Evolutionary conservation across 768 basidiomycete species (phyloP).

Genomic region (Gautieria morchelliformis): DNA sequence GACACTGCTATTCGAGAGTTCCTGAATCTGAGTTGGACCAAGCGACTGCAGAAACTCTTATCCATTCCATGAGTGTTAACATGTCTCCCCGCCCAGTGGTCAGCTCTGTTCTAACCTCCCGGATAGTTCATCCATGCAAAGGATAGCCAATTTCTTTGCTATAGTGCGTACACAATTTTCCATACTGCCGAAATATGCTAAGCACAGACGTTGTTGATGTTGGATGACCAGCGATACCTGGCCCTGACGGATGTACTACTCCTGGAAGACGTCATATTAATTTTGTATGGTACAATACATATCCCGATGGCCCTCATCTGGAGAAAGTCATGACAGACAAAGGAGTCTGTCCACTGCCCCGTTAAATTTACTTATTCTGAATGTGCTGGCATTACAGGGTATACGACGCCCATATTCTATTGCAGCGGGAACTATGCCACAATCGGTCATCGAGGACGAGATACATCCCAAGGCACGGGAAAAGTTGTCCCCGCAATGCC

Average conservation of each 20-base stretch:
- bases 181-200: neutral
- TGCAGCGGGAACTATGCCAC: constrained; percentile 3
- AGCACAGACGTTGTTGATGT: neutral
- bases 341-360: neutral
- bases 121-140: constrained; percentile 5
- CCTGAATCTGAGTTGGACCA: constrained; percentile 3
- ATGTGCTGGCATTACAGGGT: neutral
- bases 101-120: neutral
- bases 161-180: neutral
- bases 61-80: constrained; percentile 2
- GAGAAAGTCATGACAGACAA: constrained; percentile 8
- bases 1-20: neutral
- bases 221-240: constrained; percentile 4
- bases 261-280: constrained; percentile 2
- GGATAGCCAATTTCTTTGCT: constrained; percentile 8
- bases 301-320: constrained; percentile 2
- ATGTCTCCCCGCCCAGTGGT: neutral
- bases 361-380: neutral
- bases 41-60: neutral
- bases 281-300: constrained; percentile 9
- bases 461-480: constrained; percentile 4
- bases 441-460: constrained; percentile 6
- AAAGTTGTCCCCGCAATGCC: constrained; percentile 5
- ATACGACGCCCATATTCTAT: constrained; percentile 6
- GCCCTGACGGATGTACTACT: neutral